Conservation (phyloP, 805 yeast genomes). For the Grigorovia yakushimaensis region DNA sequence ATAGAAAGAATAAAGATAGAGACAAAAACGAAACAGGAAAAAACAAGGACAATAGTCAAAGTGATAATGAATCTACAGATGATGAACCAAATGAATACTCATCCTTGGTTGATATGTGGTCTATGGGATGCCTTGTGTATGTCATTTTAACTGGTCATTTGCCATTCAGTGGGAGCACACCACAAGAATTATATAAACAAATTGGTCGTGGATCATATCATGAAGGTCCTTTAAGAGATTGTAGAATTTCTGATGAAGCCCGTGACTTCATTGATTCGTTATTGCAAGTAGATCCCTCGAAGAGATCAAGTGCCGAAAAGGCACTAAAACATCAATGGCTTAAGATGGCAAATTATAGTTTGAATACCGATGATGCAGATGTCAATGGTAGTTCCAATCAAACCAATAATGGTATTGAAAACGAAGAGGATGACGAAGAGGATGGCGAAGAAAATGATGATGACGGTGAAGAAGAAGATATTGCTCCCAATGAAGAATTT, state of each 20-base stretch:
- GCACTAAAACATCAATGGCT: conserved; percentile 85
- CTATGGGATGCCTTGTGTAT: conserved; percentile 87
- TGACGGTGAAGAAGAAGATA: neutral
- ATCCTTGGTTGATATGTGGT: conserved; percentile 93
- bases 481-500: neutral
- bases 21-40: conserved; percentile 8
- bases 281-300: conserved; percentile 65
- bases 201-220: conserved; percentile 74
- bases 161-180: conserved; percentile 91
- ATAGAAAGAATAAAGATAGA: conserved; percentile 17
- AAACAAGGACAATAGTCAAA: neutral
- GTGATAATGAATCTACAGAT: neutral
- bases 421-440: neutral
- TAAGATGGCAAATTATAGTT: conserved; percentile 8
- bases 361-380: neutral
- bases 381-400: neutral
- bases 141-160: conserved; percentile 87
- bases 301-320: conserved; percentile 61
- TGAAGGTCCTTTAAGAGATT: conserved; percentile 59
- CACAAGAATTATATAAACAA: conserved; percentile 69
- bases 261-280: conserved; percentile 60
- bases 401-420: too few relatives aligned
- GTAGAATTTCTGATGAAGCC: conserved; percentile 58
- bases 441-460: neutral
- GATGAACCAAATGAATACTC: conserved; percentile 45